Base-by-base conservation (phyloP, 352 stramenopile species). In the Globisporangium spinosum region DNA sequence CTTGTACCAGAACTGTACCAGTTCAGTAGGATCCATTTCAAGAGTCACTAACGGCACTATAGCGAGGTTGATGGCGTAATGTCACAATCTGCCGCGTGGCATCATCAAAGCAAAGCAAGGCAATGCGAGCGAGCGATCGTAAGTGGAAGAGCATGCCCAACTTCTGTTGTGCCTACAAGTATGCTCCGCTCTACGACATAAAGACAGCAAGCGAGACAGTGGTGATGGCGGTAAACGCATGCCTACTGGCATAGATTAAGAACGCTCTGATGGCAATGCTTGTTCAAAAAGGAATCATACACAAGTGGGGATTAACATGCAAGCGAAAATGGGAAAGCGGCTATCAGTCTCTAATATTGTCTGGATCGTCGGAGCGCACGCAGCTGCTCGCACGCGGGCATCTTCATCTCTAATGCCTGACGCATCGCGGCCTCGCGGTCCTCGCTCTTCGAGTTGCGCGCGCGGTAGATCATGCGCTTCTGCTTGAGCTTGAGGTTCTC, bases 391-490 rank as follows among this genome's bases (percentile, higher is more conserved):
- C 89, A 96, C 12, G 87, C 80, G 25, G 89, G 86, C 85, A 93
- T 81, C 68, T 90, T 91, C 80, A 95, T 91, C 65, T 92, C 79
- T 25, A 94, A 68, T 51, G 87, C 89, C 69, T 85, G 82, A 15
- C 82, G 80, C 85, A 96, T 92, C 20, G 83, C 83, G 17, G 77
- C 74, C 65, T 94, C 87, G 13, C 84, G 83, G 64, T 93, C 80
- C 53, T 93, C 83, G 62, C 75, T 89, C 51, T 87, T 85, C 20
- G 82, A 82, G 71, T 90, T 93, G 53, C 89, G 83, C 8, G 87
- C 89, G 38, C 85, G 84, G 72, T 95, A 93, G 70, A 96, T 89
- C 82, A 92, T 91, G 45, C 87, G 85, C 76, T 93, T 96, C 70
- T 95, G 87, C 60, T 89, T 89, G 61, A 90, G 67, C 78, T 92